Base-by-base conservation (phyloP, 805 yeast genomes). In the Sporopachydermia lactativora region DNA sequence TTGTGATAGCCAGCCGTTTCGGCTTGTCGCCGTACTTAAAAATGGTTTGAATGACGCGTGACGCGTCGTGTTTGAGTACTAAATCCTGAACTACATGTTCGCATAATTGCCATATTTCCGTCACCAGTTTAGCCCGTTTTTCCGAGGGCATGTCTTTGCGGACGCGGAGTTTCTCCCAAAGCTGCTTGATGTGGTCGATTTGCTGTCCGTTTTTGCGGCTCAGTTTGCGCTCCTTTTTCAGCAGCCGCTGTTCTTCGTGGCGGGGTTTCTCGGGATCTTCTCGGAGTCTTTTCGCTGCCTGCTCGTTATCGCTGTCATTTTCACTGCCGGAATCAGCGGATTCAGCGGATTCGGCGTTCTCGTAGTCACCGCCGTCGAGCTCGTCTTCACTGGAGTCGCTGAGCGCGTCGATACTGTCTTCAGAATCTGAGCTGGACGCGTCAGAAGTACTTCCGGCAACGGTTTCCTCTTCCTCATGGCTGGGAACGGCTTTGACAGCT, bases 61-160 rank as follows among this genome's bases (percentile, higher is more conserved):
- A 84, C 5, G 96, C 89, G 66, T 89, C 97, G 57, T 89, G 98
- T 65, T 92, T 86, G 64, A 89, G 60, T 24, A 89, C 96, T 49
- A 89, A 70, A 52, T 89, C 96, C 46, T 73, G 73, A 42, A 86
- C 70, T 40, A 77, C 75, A 52, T 80, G 85, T 52, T 81, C 74
- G 39, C 94, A 67, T 45, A 84, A 68, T 17, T 70, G 77, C 95
- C 96, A 88, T 37, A 83, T 76, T 61, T 88, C 89, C 51, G 80
- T 70, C 50, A 88, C 75, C 40, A 86, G 65, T 59, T 80, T 79
- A 47, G 78, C 80, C 58, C 96, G 75, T 13, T 76, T 70, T 44
- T 70, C 77, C 49, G 81, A 77, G 38, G 94, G 81, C 42, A 86
- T 66, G 35, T 94, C 94, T 43, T 72, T 76, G 52, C 82, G 83